Evolutionary conservation across 169 alveolate genomes (phyloP), one percentile per base, ranked within the genome.

Genomic region (Cystoisospora suis): DNA sequence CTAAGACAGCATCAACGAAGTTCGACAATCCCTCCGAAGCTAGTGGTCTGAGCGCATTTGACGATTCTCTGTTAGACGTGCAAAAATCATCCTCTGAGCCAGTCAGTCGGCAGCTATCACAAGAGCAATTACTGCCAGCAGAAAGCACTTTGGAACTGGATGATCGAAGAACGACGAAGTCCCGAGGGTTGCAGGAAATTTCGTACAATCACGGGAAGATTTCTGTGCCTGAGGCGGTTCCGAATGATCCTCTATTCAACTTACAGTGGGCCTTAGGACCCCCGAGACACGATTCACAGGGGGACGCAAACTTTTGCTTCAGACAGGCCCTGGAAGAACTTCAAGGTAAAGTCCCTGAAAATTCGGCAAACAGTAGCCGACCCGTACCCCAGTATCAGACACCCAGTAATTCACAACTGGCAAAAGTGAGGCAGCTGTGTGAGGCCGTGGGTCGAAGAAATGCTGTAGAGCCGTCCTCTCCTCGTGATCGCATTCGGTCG

Each of bases 181-280:
- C 36, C 36, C 6, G n/a, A n/a, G n/a, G n/a, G n/a, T n/a, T n/a
- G n/a, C n/a, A n/a, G n/a, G n/a, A n/a, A n/a, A n/a, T n/a, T n/a
- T n/a, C n/a, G n/a, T n/a, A n/a, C n/a, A n/a, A n/a, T n/a, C n/a
- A n/a, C n/a, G n/a, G n/a, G n/a, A n/a, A n/a, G n/a, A n/a, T n/a
- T n/a, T n/a, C n/a, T n/a, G n/a, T n/a, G n/a, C n/a, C n/a, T n/a
- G n/a, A 36, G 77, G 81, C 27, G 29, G 42, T 65, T n/a, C 89
- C 93, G 3, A 89, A 80, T 42, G 93, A 89, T 29, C 93, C 93
- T 7, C 58, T 89, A 47, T 81, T 80, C 53, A 34, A 23, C 1
- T 70, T 80, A 20, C 93, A 89, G 69, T 89, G 93, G 93, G 80
- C 85, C 1, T 38, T 89, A 29, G 86, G 89, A 58, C 38, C 93